Evolutionary conservation across 2,329 filamentous ascomycete genomes (phyloP).

Genomic region (Rachicladosporium sp.): DNA sequence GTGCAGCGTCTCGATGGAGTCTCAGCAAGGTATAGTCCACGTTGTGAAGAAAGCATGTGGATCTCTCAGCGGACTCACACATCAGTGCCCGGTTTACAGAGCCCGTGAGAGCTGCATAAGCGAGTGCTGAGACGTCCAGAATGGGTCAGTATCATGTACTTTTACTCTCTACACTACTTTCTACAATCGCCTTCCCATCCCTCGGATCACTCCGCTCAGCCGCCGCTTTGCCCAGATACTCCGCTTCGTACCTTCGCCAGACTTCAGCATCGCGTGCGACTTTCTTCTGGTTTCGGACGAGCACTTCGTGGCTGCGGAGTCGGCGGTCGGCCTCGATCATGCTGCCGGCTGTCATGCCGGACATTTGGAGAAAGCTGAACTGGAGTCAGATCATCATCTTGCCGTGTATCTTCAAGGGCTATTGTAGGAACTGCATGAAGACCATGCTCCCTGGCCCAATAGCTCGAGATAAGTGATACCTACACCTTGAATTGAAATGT

Average conservation of each 20-base stretch:
- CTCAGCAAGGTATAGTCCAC: too few relatives aligned
- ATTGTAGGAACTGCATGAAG: neutral
- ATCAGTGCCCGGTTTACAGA: too few relatives aligned
- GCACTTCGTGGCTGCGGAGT: conserved; percentile 54
- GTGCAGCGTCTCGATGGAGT: too few relatives aligned
- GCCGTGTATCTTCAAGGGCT: neutral
- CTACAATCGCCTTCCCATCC: neutral
- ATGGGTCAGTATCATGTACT: too few relatives aligned
- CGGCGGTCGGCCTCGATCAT: conserved; percentile 64
- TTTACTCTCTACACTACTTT: too few relatives aligned
- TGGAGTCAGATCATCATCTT: neutral
- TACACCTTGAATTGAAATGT: conserved; percentile 71
- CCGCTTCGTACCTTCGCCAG: conserved; percentile 56
- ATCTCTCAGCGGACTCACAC: too few relatives aligned
- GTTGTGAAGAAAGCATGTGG: too few relatives aligned
- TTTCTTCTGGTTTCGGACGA: conserved; percentile 52
- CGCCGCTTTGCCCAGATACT: conserved; percentile 25
- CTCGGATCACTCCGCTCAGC: neutral
- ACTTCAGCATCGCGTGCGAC: conserved; percentile 52
- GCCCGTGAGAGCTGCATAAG: too few relatives aligned
- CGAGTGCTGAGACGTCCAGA: too few relatives aligned
- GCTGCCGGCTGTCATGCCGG: conserved; percentile 67
- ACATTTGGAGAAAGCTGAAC: conserved; percentile 71
- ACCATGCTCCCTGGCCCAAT: neutral
- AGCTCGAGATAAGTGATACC: conserved; percentile 18